Conservation (phyloP, 805 yeast species). For the Myxozyma geophila region DNA sequence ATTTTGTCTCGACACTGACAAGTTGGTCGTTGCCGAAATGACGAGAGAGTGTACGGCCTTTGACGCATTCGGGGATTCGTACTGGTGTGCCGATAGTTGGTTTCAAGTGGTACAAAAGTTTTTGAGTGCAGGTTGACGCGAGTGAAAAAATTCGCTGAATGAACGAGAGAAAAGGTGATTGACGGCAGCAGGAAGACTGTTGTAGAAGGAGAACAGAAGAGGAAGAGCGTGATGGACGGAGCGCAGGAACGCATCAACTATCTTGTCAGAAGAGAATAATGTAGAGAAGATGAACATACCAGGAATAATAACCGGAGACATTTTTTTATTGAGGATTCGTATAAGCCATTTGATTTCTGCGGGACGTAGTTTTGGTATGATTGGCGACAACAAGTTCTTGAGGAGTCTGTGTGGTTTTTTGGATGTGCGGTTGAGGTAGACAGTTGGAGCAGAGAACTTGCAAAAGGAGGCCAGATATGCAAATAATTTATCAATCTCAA, state of each 20-base stretch:
- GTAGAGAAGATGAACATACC: not conserved
- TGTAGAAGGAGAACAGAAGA: conserved; percentile 7
- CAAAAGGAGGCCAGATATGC: conserved; percentile 8
- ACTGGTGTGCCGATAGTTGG: conserved; percentile 24
- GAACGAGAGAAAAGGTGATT: conserved; percentile 9
- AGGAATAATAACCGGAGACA: conserved; percentile 22
- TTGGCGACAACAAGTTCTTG: conserved; percentile 8
- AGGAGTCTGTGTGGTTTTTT: not conserved
- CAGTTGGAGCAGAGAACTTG: conserved; percentile 12
- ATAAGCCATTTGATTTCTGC: conserved; percentile 29
- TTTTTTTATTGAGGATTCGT: conserved; percentile 17
- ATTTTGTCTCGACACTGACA: conserved; percentile 24
- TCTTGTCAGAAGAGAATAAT: not conserved
- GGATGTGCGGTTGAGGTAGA: not conserved
- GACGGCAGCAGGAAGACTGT: conserved; percentile 3
- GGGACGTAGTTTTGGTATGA: conserved; percentile 10
- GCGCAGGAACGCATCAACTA: conserved; percentile 9
- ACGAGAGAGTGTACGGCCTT: conserved; percentile 14
- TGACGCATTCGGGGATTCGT: conserved; percentile 19
- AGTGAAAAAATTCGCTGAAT: conserved; percentile 7
- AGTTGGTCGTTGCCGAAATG: not conserved
- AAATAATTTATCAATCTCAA: conserved; percentile 13
- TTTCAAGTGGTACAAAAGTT: conserved; percentile 3
- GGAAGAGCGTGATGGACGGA: conserved; percentile 25
- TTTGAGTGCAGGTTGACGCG: not conserved